A percentile compares a stretch with the other conserved stretches of the same genome.
phyloP scores from a whole-genome alignment of 2,329 filamentous ascomycete species.

The Ophiosphaerella herpotricha region DNA sequence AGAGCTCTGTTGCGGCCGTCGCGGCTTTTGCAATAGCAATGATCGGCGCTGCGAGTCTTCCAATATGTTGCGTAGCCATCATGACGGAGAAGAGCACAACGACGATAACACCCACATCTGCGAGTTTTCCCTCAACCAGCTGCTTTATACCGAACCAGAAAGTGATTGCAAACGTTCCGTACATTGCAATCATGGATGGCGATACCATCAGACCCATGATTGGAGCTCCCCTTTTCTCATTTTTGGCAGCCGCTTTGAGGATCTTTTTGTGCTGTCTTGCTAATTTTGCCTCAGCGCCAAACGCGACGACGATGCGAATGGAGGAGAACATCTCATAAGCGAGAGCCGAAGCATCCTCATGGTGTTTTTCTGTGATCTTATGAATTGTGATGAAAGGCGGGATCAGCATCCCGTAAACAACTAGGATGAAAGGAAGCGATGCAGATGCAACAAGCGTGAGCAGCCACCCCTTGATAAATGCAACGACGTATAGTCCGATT shows the following conservation, averaged over 20 bases:
- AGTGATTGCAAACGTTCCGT: constrained; percentile 43
- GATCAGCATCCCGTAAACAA: constrained; percentile 35
- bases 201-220: constrained; percentile 42
- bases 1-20: constrained; percentile 42
- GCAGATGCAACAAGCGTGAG: constrained; percentile 57
- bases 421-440: constrained; percentile 47
- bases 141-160: constrained; percentile 48
- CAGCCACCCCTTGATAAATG: constrained; percentile 58
- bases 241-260: constrained; percentile 33
- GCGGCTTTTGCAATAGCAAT: constrained; percentile 43
- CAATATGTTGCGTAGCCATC: constrained; percentile 43
- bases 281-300: constrained; percentile 45
- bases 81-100: constrained; percentile 48
- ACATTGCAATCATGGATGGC: constrained; percentile 42
- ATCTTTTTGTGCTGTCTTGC: constrained; percentile 32
- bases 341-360: constrained; percentile 43
- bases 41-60: constrained; percentile 35
- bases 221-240: constrained; percentile 34
- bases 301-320: constrained; percentile 43
- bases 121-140: constrained; percentile 35
- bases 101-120: constrained; percentile 39
- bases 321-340: constrained; percentile 48
- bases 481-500: constrained; percentile 49
- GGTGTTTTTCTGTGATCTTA: constrained; percentile 35
- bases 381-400: constrained; percentile 41